Conservation (phyloP, 345 rosid species). For the Isatis tinctoria region DNA sequence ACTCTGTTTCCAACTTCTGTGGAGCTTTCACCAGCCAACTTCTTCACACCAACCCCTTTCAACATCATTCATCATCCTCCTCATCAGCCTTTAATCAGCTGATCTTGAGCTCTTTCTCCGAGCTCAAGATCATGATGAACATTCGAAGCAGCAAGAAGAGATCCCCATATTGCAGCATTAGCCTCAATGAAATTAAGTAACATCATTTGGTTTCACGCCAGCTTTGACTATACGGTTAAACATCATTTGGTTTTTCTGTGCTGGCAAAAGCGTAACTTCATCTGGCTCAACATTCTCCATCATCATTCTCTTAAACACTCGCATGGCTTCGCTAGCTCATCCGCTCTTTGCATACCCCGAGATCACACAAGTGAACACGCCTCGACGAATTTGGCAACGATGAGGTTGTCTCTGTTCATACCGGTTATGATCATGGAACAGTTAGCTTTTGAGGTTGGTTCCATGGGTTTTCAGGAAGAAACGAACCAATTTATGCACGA, state of each 20-base stretch:
- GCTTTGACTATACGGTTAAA: constrained; percentile 57
- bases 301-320: constrained; percentile 53
- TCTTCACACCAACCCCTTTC: constrained; percentile 50
- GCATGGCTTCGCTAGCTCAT: constrained; percentile 46
- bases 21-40: constrained; percentile 63
- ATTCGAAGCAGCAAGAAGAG: constrained; percentile 71
- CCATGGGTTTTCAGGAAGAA: constrained; percentile 30
- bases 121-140: constrained; percentile 52
- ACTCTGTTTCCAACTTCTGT: constrained; percentile 48
- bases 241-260: constrained; percentile 47
- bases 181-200: constrained; percentile 74
- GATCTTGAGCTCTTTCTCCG: constrained; percentile 54
- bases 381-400: constrained; percentile 38
- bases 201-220: constrained; percentile 46
- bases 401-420: constrained; percentile 34
- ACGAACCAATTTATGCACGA: too few relatives aligned
- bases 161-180: constrained; percentile 78
- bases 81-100: constrained; percentile 41
- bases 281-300: constrained; percentile 59
- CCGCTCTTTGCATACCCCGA: constrained; percentile 54
- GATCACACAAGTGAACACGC: constrained; percentile 58
- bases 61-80: constrained; percentile 60
- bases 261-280: constrained; percentile 57
- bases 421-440: constrained; percentile 45
- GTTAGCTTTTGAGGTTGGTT: constrained; percentile 42